Conservation (phyloP, 2,329 filamentous ascomycete species). For the Colletotrichum scovillei region DNA sequence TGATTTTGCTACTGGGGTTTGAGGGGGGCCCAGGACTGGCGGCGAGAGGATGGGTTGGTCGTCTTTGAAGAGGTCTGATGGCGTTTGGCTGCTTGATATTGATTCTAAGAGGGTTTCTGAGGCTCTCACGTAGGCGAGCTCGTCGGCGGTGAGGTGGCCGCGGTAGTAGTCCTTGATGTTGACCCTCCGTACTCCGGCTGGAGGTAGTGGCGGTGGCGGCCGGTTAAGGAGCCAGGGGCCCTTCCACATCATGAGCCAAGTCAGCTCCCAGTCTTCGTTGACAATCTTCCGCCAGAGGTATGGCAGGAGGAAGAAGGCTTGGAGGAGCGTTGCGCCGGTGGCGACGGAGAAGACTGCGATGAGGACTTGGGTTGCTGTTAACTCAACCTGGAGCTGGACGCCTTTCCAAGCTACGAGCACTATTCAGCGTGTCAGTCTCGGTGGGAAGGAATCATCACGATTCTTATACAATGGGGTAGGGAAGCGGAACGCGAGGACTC, state of each 20-base stretch:
- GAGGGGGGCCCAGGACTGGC: constrained; percentile 40
- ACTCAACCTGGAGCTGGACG: constrained; percentile 39
- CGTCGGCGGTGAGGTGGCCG: constrained; percentile 58
- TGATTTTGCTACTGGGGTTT: constrained; percentile 10
- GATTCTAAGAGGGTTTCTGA: constrained; percentile 49
- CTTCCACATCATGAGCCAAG: constrained; percentile 58
- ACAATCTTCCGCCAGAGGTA: constrained; percentile 63
- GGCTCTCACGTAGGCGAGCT: constrained; percentile 52
- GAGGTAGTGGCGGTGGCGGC: constrained; percentile 47
- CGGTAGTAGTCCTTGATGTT: constrained; percentile 61
- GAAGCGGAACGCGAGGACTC: constrained; percentile 21
- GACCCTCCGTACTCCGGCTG: constrained; percentile 53
- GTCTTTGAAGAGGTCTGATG: constrained; percentile 43
- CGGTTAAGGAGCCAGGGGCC: constrained; percentile 59
- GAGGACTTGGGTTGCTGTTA: constrained; percentile 40
- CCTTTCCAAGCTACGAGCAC: constrained; percentile 66
- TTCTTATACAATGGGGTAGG: not conserved
- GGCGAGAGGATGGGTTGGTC: constrained; percentile 44
- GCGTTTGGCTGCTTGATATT: constrained; percentile 41
- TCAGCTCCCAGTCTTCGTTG: constrained; percentile 62
- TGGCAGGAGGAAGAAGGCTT: constrained; percentile 62
- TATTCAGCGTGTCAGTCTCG: constrained; percentile 31
- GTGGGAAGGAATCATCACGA: not conserved
- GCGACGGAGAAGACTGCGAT: constrained; percentile 57
- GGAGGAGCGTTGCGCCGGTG: constrained; percentile 52